Percentiles rank a stretch among this genome's conserved stretches.
Evolutionary conservation across 257 asterid genomes (phyloP).

Genomic region (Solanum phureja): DNA sequence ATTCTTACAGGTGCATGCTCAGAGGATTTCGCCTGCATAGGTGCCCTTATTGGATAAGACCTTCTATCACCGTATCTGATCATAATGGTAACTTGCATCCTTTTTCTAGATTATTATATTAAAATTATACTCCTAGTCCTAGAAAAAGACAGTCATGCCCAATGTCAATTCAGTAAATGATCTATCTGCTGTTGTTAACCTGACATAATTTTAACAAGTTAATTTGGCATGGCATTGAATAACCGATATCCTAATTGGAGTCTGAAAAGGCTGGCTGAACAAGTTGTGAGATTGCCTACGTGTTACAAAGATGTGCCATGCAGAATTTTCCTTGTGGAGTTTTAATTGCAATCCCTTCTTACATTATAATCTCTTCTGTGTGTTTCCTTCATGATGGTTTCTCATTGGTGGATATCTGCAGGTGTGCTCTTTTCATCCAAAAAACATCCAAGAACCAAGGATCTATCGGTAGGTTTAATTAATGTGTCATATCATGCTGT

Average conservation of each 20-base stretch:
- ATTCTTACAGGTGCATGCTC: constrained; percentile 79
- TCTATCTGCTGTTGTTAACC: neutral
- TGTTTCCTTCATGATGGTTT: neutral
- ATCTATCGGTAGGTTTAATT: constrained; percentile 53
- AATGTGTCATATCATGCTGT: neutral
- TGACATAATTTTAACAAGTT: neutral
- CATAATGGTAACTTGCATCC: constrained; percentile 56
- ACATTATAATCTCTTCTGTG: neutral
- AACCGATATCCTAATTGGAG: neutral
- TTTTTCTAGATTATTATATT: neutral
- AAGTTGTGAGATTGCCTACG: neutral
- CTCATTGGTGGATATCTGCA: constrained; percentile 18
- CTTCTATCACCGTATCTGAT: constrained; percentile 77
- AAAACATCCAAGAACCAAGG: constrained; percentile 95
- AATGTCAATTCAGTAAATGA: neutral
- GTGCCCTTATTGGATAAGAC: constrained; percentile 95
- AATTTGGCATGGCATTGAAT: neutral
- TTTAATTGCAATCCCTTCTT: neutral
- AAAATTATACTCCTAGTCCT: neutral
- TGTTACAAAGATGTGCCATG: neutral
- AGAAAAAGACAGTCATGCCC: neutral
- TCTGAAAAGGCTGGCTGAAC: neutral
- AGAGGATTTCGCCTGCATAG: constrained; percentile 93
- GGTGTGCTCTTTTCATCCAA: constrained; percentile 90
- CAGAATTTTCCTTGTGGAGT: neutral